These are phyloP conservation scores for Dispira simplex DNA, from an alignment of 192 early-diverging fungal genomes.

Conservation along the genomic window DNA sequence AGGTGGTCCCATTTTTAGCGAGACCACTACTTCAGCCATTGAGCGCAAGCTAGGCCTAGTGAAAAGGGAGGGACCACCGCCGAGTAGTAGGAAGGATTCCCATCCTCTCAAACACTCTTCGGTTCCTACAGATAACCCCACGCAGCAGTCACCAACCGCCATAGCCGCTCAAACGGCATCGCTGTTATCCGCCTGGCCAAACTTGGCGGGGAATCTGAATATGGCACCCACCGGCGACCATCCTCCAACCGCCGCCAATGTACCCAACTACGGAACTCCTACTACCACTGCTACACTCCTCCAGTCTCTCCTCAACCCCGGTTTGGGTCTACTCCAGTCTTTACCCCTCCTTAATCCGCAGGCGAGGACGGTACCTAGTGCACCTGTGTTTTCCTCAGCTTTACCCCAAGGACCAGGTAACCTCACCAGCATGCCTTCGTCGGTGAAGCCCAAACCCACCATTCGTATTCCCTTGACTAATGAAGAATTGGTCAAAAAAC, in stretches of 20 bases:
- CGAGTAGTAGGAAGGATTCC: background rate
- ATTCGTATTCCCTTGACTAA: conserved; percentile 25
- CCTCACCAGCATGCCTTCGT: background rate
- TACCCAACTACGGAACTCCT: background rate
- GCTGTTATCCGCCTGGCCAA: background rate
- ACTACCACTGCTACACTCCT: background rate
- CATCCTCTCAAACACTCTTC: background rate
- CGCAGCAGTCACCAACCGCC: background rate
- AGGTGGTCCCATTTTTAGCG: conserved; percentile 42
- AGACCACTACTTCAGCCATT: conserved; percentile 30
- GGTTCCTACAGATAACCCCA: background rate
- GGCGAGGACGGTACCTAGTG: too few relatives aligned
- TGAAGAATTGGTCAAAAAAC: conserved; percentile 29
- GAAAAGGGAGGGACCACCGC: background rate
- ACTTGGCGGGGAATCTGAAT: background rate
- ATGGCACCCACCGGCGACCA: background rate
- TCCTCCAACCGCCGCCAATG: background rate
- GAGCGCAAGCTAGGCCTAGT: conserved; percentile 21
- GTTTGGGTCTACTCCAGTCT: background rate
- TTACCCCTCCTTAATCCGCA: background rate
- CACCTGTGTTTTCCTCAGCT: too few relatives aligned
- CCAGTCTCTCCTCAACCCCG: background rate
- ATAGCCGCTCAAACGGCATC: background rate
- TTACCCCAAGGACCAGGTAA: too few relatives aligned
- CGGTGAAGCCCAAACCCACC: background rate